These are phyloP conservation scores for Kluyveromyces marxianus DNA, from an alignment of 1,139 yeast species.

Conservation along the genomic window DNA sequence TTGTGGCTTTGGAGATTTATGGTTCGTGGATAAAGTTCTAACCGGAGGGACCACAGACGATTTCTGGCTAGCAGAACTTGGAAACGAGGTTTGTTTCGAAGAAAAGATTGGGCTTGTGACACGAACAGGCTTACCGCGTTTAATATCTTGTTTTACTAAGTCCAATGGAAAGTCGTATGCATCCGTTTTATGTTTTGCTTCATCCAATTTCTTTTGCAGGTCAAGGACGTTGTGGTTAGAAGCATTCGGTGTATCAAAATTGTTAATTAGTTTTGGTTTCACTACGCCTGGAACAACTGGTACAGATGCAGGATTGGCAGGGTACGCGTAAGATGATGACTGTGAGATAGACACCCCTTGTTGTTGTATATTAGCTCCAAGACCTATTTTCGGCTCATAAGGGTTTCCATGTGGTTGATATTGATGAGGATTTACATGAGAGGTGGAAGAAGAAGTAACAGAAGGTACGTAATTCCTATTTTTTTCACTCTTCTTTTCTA, in stretches of 20 bases:
- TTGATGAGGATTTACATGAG: not conserved
- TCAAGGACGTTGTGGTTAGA: conserved; percentile 13
- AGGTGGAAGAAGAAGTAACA: not conserved
- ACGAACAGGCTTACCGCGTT: conserved; percentile 30
- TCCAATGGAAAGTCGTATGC: conserved; percentile 76
- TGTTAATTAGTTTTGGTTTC: conserved; percentile 1
- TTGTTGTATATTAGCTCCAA: too few relatives aligned
- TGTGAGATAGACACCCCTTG: not conserved
- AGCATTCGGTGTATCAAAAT: not conserved
- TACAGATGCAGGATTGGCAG: not conserved
- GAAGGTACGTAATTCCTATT: not conserved
- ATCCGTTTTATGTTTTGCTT: conserved; percentile 52
- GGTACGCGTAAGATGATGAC: not conserved
- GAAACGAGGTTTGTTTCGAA: not conserved
- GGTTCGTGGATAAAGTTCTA: not conserved
- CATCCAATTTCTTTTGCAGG: conserved; percentile 33
- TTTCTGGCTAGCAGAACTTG: not conserved
- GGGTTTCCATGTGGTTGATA: not conserved
- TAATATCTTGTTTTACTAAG: conserved; percentile 38
- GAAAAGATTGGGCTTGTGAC: not conserved
- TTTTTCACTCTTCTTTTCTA: not conserved
- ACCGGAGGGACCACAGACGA: conserved; percentile 2
- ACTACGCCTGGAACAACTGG: not conserved
- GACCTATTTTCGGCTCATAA: not conserved
- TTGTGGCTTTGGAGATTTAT: not conserved